These are phyloP conservation scores for Dioszegia aurantiaca DNA, from an alignment of 768 basidiomycete genomes.

Conservation along the genomic window DNA sequence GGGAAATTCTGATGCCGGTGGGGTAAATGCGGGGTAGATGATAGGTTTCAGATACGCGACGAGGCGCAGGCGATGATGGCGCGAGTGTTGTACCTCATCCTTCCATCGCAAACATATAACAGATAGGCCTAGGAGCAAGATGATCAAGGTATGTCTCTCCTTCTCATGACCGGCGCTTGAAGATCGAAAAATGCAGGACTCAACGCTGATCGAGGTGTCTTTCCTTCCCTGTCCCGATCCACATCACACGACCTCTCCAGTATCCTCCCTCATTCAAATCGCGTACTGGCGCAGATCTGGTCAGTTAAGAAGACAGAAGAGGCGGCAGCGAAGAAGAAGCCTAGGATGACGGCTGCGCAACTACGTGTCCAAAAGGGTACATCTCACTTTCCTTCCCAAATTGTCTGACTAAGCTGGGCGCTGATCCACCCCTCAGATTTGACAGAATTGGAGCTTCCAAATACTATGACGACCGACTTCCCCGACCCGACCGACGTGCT, in stretches of 20 bases:
- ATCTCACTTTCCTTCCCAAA: constrained; percentile 30
- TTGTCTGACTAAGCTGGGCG: too few species aligned
- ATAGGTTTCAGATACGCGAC: background rate
- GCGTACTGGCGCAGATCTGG: constrained; percentile 70
- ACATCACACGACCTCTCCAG: constrained; percentile 5
- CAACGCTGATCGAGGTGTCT: constrained; percentile 1
- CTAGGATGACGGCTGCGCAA: constrained; percentile 96
- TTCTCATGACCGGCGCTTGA: background rate
- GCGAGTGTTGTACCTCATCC: too few species aligned
- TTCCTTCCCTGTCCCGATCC: background rate
- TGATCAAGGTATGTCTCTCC: constrained; percentile 45
- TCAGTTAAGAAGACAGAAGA: constrained; percentile 99
- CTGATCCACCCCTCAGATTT: constrained; percentile 61
- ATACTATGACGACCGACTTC: constrained; percentile 94
- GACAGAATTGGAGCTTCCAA: constrained; percentile 91
- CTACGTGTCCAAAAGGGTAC: constrained; percentile 98
- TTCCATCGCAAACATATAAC: too few species aligned
- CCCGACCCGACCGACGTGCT: constrained; percentile 90
- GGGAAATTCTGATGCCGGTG: background rate
- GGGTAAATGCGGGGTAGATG: background rate
- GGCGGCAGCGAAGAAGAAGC: constrained; percentile 93
- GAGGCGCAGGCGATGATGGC: background rate
- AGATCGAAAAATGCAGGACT: background rate
- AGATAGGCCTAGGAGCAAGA: constrained; percentile 13
- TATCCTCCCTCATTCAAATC: background rate